Base-by-base conservation (phyloP, 768 basidiomycete genomes). In the Russula sp. region DNA sequence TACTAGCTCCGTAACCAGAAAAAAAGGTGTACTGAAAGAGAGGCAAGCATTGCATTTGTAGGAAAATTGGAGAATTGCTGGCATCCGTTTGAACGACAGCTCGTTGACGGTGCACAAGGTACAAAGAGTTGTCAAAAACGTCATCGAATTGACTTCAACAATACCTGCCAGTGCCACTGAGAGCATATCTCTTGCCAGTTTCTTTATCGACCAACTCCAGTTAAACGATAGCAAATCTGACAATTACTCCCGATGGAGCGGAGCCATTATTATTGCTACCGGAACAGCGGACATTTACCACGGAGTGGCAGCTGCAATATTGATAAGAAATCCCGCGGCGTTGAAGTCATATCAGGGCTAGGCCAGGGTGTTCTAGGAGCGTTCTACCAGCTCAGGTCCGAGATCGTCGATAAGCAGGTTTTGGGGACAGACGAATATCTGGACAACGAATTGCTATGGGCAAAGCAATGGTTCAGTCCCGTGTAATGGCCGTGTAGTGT, bases 181-280 rank as follows among this genome's bases (percentile, higher is more conserved):
- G 5, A 36, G 32, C 49, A 34, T 5, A 22, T 28, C 36, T 36
- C 36, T 36, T 36, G 1, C 28, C 32, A 20, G 20, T 11, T n/a
- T 28, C 16, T 22, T 44, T 30, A 54, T 18, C 24, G 18, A 56
- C 28, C 54, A 10, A 46, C 32, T 26, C 14, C 6, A 11, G 26
- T 36, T 11, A 5, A 44, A 56, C 48, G 22, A 56, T 3, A 22
- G 24, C 54, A 57, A n/a, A 9, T n/a, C 5, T 10, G 18, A 16
- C 32, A 52, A 51, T 46, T 32, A 34, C 16, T n/a, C 32, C 36
- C 54, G 54, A 50, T 61, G 32, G 22, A 44, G 22, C 30, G 52
- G n/a, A 60, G 28, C 46, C 63, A 48, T 48, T 40, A 64, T 55
- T 28, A 61, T 54, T 9, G 32, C 56, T 30, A 57, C 46, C 24